Conservation (phyloP, 169 alveolate genomes). For the Cryptosporidium ubiquitum region DNA sequence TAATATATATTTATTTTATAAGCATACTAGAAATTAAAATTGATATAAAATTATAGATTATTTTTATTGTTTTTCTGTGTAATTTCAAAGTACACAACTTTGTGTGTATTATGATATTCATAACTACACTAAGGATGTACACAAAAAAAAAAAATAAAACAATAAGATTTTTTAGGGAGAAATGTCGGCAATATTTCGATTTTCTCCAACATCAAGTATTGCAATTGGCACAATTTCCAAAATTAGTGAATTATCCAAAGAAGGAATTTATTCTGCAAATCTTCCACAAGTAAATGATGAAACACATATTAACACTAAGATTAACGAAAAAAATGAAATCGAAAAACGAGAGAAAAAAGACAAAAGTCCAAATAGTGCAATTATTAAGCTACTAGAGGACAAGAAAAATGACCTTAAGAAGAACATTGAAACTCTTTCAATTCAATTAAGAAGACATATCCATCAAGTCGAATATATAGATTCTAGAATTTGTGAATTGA, state of each 20-base stretch:
- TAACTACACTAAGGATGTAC: not conserved
- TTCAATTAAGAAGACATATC: constrained; percentile 29
- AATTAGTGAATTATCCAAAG: not conserved
- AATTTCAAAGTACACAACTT: not conserved
- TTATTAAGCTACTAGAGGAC: constrained; percentile 11
- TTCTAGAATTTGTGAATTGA: constrained; percentile 24
- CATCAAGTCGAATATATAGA: constrained; percentile 63
- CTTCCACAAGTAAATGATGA: not conserved
- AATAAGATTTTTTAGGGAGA: not conserved
- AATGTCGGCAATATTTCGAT: constrained; percentile 31
- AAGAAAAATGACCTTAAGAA: constrained; percentile 19
- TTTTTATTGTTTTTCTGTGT: not conserved
- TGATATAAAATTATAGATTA: too few relatives aligned
- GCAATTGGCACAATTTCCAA: constrained; percentile 24
- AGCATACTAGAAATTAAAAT: not conserved
- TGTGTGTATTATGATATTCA: constrained; percentile 2
- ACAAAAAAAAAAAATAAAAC: not conserved
- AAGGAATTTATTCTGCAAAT: not conserved
- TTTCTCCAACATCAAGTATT: constrained; percentile 20
- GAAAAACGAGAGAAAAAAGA: not conserved
- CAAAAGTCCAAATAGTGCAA: not conserved
- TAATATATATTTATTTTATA: not conserved
- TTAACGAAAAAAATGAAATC: not conserved
- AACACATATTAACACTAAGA: not conserved
- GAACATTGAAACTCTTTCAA: constrained; percentile 12